A percentile compares a stretch with the other conserved stretches of the same genome.
These are phyloP conservation scores for Kluyveromyces sp. DNA, from an alignment of 1,139 yeast species.

Conservation along the genomic window DNA sequence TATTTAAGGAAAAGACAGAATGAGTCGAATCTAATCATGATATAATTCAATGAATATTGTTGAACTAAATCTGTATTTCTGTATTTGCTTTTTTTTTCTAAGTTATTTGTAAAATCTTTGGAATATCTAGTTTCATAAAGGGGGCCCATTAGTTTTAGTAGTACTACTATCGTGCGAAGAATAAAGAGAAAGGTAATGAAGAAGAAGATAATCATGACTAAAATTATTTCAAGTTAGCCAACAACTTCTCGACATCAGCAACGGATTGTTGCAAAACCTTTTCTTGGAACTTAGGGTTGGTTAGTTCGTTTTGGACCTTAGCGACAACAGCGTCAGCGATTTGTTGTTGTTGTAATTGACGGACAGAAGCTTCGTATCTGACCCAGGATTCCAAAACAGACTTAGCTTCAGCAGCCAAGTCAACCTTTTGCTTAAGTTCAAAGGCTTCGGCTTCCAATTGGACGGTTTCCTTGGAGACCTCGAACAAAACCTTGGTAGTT, in stretches of 20 bases:
- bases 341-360: conserved; percentile 94
- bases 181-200: not conserved
- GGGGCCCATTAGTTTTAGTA: conserved; percentile 1
- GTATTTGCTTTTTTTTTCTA: not conserved
- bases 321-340: conserved; percentile 78
- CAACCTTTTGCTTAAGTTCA: conserved; percentile 85
- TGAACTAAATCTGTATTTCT: not conserved
- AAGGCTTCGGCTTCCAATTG: conserved; percentile 90
- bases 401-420: conserved; percentile 84
- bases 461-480: conserved; percentile 93
- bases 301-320: conserved; percentile 79
- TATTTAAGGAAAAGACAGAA: no score
- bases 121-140: conserved; percentile 7
- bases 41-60: no score
- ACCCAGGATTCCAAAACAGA: conserved; percentile 98
- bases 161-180: not conserved
- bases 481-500: conserved; percentile 86
- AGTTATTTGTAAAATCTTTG: not conserved
- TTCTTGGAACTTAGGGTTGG: conserved; percentile 90
- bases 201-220: not conserved
- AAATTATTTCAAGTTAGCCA: conserved; percentile 32
- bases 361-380: conserved; percentile 93
- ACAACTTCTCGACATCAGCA: conserved; percentile 83
- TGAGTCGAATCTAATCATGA: no score
- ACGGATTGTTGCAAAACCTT: conserved; percentile 85